Base-by-base conservation (phyloP, 1,139 yeast genomes). In the Saccharomyces hybrid region DNA sequence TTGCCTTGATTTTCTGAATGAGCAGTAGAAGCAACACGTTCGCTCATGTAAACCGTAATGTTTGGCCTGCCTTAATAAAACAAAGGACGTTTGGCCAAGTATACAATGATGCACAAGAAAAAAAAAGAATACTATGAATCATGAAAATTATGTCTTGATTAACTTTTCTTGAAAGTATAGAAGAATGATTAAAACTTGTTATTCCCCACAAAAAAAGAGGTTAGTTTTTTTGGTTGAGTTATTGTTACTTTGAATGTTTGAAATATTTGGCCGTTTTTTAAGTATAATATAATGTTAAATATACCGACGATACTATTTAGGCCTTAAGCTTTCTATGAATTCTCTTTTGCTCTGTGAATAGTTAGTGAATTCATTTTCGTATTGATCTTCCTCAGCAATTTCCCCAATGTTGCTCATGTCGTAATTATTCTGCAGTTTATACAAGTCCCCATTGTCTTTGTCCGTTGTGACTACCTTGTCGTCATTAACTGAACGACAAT, bases 381-480 rank as follows among this genome's bases (percentile, higher is more conserved):
- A 73, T 54, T 73, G 75, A 59, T 73, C 76, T 53, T 73, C 76
- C 54, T 73, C 75, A 16, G 68, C 66, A n/a, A 73, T 72, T 53
- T 69, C 73, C 46, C 60, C 56, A 3, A 64, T 59, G 49, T 70
- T 68, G 6, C 58, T 58, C 8, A 66, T 54, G 48, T 71, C 65
- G 55, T 71, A 71, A 57, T 72, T 72, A 59, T 71, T 71, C 55
- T 68, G 69, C 55, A 71, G 55, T 31, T 64, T 61, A 56, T 71
- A 70, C 9, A 38, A 11, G 16, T 60, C 65, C 11, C 59, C 65
- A 34, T 54, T 53, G 21, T 53, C 57, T 26, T 46, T 55, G 14
- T 51, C 56, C 9, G 44, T 26, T 24, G 29, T 51, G n/a, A 53
- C 51, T 12, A 50, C 29, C 49, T 54, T 31, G 38, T 26, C 49